phyloP scores from a whole-genome alignment of 768 basidiomycete species.

The Boletus fagicola region DNA sequence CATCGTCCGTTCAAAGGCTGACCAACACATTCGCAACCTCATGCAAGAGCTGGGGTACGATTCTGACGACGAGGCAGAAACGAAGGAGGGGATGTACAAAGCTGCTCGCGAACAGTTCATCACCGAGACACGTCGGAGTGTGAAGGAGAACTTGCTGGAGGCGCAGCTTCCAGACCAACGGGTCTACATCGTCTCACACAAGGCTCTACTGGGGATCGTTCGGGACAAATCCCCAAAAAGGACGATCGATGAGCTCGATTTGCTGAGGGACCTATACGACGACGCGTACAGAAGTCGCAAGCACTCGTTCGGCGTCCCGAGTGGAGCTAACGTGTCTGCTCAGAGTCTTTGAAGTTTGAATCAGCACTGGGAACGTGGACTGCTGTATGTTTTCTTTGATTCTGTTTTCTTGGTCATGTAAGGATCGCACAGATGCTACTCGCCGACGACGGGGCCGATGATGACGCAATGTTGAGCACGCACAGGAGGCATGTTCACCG shows the following conservation, averaged over 20 bases:
- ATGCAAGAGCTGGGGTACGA: conserved; percentile 29
- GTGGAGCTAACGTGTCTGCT: not conserved
- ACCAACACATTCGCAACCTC: conserved; percentile 31
- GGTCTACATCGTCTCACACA: too few species aligned
- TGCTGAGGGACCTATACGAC: conserved; percentile 20
- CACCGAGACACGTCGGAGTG: conserved; percentile 24
- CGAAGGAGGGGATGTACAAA: conserved; percentile 19
- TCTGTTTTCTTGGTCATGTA: not conserved
- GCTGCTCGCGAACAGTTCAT: conserved; percentile 30
- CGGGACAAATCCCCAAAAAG: too few species aligned
- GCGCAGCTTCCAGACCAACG: too few species aligned
- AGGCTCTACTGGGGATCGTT: too few species aligned
- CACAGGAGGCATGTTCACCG: too few species aligned
- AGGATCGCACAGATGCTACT: too few species aligned
- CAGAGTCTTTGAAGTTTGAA: conserved; percentile 11
- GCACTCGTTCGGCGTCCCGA: conserved; percentile 8
- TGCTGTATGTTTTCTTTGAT: not conserved
- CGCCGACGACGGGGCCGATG: too few species aligned
- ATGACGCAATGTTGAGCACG: too few species aligned
- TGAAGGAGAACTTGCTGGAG: conserved; percentile 17
- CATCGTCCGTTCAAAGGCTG: conserved; percentile 38
- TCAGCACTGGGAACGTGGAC: not conserved
- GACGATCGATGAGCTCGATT: too few species aligned
- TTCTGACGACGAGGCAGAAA: conserved; percentile 18
- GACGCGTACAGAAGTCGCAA: conserved; percentile 14